Conservation (phyloP, 805 yeast genomes). For the Starmerella bacillaris region DNA sequence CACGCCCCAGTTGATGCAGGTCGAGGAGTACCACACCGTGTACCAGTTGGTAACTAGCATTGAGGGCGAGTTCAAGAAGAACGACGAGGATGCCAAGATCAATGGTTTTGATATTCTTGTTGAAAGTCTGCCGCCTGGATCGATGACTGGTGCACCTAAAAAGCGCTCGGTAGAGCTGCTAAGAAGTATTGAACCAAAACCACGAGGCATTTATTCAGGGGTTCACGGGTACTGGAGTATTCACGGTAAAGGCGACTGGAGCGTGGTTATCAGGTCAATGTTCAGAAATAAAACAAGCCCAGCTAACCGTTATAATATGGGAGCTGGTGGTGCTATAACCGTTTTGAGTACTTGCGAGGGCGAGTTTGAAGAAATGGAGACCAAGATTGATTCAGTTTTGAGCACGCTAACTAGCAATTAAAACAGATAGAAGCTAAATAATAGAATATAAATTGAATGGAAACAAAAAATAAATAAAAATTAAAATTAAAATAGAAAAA, state of each 20-base stretch:
- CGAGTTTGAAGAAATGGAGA: constrained; percentile 82
- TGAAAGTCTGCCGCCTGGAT: constrained; percentile 84
- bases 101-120: constrained; percentile 65
- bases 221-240: constrained; percentile 90
- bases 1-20: constrained; percentile 67
- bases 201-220: constrained; percentile 83
- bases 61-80: constrained; percentile 43
- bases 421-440: too few relatives aligned
- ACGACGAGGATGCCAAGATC: constrained; percentile 19
- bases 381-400: constrained; percentile 37
- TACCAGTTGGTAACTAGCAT: constrained; percentile 85
- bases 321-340: constrained; percentile 98
- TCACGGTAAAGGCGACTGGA: constrained; percentile 82
- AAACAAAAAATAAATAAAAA: too few relatives aligned
- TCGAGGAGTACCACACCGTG: constrained; percentile 83
- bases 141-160: constrained; percentile 99
- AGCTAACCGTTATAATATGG: constrained; percentile 31
- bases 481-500: too few relatives aligned
- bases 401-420: too few relatives aligned
- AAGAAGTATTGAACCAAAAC: constrained; percentile 36
- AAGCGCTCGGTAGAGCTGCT: constrained; percentile 75
- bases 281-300: constrained; percentile 26
- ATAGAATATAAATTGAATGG: too few relatives aligned
- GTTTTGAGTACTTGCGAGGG: constrained; percentile 64
- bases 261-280: constrained; percentile 77